Base-by-base conservation (phyloP, 108 stramenopile genomes). In the Cyclotella sp. region DNA sequence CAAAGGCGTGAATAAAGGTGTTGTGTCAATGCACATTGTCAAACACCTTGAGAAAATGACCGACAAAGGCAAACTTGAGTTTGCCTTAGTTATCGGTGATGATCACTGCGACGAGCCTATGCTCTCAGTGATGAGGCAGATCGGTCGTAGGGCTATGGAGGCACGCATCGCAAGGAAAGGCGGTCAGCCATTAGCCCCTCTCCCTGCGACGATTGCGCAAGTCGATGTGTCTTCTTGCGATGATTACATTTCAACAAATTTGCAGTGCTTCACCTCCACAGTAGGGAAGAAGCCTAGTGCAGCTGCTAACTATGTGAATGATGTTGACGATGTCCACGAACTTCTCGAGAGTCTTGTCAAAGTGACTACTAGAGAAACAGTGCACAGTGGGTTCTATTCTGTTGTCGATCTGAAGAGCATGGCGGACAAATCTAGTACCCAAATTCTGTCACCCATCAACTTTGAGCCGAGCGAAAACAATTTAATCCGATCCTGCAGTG, bases 241-340 rank as follows among this genome's bases (percentile, higher is more conserved):
- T 62, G 79, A 75, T 26, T 92, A 73, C 78, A 61, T 92, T 42
- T 87, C 90, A 8, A 72, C 87, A 10, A 72, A 90, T 41, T 62
- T 95, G 71, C 81, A 90, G 70, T 79, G 79, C 65, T 97, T 97
- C 69, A 97, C 97, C 1, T 87, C 89, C 39, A 97, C 97, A 3
- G 97, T 99, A 29, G 99, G 99, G 8, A 97, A 97, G 86, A 99
- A 98, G 79, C 98, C 98, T 5, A 92, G 93, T 66, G 94, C 90
- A 18, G 99, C 99, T n/a, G 91, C 90, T 4, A 92, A 87, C 66
- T 99, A 95, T 73, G 71, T 99, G 40, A 95, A 98, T 53, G 96
- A 98, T 49, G 94, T 96, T 8, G 88, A 88, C 39, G 95, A 93
- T 68, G 97, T 98, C 9, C 86, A 94, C 49, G 97, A 98, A 73